Evolutionary conservation across 441 rosid genomes (phyloP).

Genomic region (Brassica hybrid): DNA sequence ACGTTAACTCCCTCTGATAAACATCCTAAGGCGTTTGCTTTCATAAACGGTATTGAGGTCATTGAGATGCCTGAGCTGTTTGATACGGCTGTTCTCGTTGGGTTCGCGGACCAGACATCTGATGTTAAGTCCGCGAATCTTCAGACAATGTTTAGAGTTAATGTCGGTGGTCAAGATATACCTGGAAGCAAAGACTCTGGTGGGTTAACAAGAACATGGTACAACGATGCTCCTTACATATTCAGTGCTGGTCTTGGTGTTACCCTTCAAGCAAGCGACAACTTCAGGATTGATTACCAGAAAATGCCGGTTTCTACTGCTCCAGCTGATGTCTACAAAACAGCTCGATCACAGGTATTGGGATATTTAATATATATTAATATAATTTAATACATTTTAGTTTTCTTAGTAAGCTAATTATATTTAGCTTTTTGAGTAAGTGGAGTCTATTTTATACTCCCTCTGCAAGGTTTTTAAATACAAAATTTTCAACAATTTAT

Average conservation of each 20-base stretch:
- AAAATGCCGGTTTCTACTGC: conserved; percentile 46
- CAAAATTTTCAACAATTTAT: too few relatives aligned
- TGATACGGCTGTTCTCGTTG: conserved; percentile 49
- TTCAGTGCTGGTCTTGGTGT: conserved; percentile 55
- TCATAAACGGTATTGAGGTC: conserved; percentile 68
- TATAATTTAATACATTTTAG: too few relatives aligned
- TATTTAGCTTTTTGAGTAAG: too few relatives aligned
- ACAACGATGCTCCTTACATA: conserved; percentile 61
- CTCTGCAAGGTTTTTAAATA: too few relatives aligned
- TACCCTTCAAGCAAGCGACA: conserved; percentile 39
- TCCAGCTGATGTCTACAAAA: conserved; percentile 53
- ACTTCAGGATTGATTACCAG: conserved; percentile 46
- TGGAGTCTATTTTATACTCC: too few relatives aligned
- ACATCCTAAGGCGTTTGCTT: conserved; percentile 53
- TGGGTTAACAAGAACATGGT: conserved; percentile 60
- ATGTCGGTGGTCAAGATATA: conserved; percentile 61
- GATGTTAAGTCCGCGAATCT: conserved; percentile 45
- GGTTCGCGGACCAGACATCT: conserved; percentile 47
- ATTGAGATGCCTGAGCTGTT: conserved; percentile 58
- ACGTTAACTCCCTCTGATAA: conserved; percentile 56
- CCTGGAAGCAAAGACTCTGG: conserved; percentile 50
- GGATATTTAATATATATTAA: too few relatives aligned
- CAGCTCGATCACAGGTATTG: conserved; percentile 51
- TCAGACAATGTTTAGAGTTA: conserved; percentile 61
- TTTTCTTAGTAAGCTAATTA: too few relatives aligned